These are phyloP conservation scores for Heliamphora ciliata DNA, from an alignment of 179 eudicot genomes.

Conservation along the genomic window DNA sequence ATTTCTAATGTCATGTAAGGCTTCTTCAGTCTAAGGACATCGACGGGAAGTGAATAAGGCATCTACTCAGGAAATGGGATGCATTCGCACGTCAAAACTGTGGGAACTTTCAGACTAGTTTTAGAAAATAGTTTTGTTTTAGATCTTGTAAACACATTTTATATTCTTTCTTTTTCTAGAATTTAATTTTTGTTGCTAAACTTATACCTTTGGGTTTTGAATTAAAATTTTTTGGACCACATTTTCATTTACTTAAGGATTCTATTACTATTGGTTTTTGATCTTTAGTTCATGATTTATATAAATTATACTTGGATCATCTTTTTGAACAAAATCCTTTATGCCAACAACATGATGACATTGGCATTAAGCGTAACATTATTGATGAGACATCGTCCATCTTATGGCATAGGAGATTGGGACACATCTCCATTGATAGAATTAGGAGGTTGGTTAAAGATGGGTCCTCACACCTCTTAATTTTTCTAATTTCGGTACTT, in stretches of 20 bases:
- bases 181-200: too few relatives aligned
- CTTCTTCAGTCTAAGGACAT: neutral
- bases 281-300: neutral
- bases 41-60: neutral
- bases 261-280: neutral
- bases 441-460: neutral
- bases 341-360: neutral
- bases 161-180: too few relatives aligned
- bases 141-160: too few relatives aligned
- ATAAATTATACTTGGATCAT: neutral
- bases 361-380: neutral
- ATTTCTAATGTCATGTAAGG: slow-evolving; percentile 11
- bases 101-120: too few relatives aligned
- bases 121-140: too few relatives aligned
- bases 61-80: neutral
- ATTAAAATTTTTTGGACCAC: too few relatives aligned
- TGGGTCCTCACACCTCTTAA: neutral
- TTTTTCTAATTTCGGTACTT: slow-evolving; percentile 3
- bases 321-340: too few relatives aligned
- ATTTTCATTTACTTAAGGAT: neutral
- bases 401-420: neutral
- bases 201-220: too few relatives aligned
- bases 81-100: too few relatives aligned
- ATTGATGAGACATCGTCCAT: neutral
- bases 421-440: slow-evolving; percentile 5